Conservation (phyloP, 2,329 filamentous ascomycete genomes). For the Bipolaris zeicola region DNA sequence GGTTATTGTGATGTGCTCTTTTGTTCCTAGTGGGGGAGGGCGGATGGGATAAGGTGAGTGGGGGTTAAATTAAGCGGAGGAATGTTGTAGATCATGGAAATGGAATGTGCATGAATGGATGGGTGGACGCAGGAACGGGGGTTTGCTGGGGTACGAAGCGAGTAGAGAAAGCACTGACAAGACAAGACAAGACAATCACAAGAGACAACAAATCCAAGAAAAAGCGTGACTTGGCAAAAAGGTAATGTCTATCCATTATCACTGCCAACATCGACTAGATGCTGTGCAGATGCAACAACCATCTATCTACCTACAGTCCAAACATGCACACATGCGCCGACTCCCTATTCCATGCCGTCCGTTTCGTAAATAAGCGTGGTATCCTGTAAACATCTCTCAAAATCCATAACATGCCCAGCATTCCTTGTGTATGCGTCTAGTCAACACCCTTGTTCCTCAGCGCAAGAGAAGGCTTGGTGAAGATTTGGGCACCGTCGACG, state of each 20-base stretch:
- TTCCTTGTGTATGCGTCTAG: constrained; percentile 15
- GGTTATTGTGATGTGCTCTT: too few relatives aligned
- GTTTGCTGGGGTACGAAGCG: too few relatives aligned
- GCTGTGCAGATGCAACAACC: constrained; percentile 2
- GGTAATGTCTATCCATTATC: not conserved
- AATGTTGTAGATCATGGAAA: too few relatives aligned
- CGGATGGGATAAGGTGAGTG: too few relatives aligned
- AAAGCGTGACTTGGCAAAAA: not conserved
- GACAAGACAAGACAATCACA: too few relatives aligned
- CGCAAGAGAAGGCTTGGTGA: constrained; percentile 50
- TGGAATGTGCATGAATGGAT: too few relatives aligned
- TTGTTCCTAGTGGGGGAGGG: too few relatives aligned
- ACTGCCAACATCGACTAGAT: constrained; percentile 2
- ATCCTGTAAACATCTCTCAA: constrained; percentile 18
- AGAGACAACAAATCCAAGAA: not conserved
- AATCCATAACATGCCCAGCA: constrained; percentile 21
- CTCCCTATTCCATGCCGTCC: constrained; percentile 13
- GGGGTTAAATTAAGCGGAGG: too few relatives aligned
- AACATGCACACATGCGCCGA: constrained; percentile 10
- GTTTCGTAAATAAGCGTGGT: constrained; percentile 19
- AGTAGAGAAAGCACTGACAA: too few relatives aligned
- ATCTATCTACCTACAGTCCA: constrained; percentile 15
- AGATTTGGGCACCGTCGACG: constrained; percentile 65
- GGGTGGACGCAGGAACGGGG: too few relatives aligned
- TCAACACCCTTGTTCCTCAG: constrained; percentile 37